These are phyloP conservation scores for Populus hybrid DNA, from an alignment of 441 rosid genomes.

Conservation along the genomic window DNA sequence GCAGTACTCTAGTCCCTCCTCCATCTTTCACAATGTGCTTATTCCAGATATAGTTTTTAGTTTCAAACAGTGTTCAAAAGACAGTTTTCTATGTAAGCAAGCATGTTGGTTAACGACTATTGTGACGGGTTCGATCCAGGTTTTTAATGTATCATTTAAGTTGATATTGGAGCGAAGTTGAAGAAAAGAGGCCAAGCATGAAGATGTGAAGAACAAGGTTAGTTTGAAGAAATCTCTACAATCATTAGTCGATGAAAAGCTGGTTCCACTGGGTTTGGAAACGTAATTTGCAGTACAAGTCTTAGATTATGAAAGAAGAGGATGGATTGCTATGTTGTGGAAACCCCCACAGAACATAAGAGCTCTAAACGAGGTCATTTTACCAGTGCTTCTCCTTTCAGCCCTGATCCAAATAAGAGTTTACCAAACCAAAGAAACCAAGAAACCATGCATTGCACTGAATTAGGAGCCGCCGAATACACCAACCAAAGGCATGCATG, in stretches of 20 bases:
- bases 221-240: too few relatives aligned
- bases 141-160: not conserved
- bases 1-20: too few relatives aligned
- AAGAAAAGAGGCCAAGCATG: not conserved
- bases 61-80: not conserved
- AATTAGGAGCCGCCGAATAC: not conserved
- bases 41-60: too few relatives aligned
- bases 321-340: not conserved
- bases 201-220: not conserved
- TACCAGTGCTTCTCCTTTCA: not conserved
- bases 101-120: not conserved
- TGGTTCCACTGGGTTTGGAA: too few relatives aligned
- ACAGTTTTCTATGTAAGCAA: not conserved
- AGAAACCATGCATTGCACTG: not conserved
- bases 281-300: too few relatives aligned
- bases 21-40: too few relatives aligned
- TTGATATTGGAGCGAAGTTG: not conserved
- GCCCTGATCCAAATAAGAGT: not conserved
- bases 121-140: not conserved
- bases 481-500: not conserved
- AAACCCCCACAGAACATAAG: not conserved
- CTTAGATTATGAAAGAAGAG: not conserved
- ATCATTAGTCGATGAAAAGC: too few relatives aligned
- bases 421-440: not conserved
- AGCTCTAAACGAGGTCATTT: not conserved